A percentile compares a stretch with the other conserved stretches of the same genome.
phyloP scores from a whole-genome alignment of 768 basidiomycete species.

The Boletus rufocinnamomeus region DNA sequence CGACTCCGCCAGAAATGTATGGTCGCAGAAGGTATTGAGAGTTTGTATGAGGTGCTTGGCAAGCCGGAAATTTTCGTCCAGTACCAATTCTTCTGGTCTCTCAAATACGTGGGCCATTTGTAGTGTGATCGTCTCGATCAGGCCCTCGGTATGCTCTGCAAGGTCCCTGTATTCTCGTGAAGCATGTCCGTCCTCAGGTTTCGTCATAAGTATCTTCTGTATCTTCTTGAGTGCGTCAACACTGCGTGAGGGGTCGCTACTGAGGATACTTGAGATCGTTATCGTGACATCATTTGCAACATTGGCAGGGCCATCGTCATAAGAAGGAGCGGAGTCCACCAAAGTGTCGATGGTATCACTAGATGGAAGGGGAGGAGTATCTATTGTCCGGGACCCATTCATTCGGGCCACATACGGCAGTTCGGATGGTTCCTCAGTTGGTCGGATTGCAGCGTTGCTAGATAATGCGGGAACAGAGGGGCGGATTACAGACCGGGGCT shows the following conservation, averaged over 20 bases:
- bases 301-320: conserved; percentile 21
- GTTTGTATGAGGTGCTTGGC: conserved; percentile 98
- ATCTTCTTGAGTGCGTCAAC: conserved; percentile 94
- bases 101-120: conserved; percentile 95
- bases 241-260: conserved; percentile 80
- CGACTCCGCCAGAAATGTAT: conserved; percentile 82
- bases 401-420: conserved; percentile 28
- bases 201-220: conserved; percentile 79
- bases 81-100: conserved; percentile 67
- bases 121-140: conserved; percentile 87
- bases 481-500: conserved; percentile 52
- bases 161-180: conserved; percentile 74
- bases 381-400: conserved; percentile 19
- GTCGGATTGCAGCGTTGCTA: conserved; percentile 27
- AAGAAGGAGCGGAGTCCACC: conserved; percentile 35
- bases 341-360: conserved; percentile 35
- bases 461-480: conserved; percentile 27
- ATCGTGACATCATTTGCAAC: conserved; percentile 65
- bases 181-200: conserved; percentile 70
- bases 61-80: conserved; percentile 84
- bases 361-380: conserved; percentile 21
- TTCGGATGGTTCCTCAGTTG: conserved; percentile 34
- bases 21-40: conserved; percentile 92
- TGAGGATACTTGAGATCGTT: conserved; percentile 86
- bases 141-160: conserved; percentile 75